Base-by-base conservation (phyloP, 1,284 basidiomycete genomes). In the Cutaneotrichosporon spelunceum region DNA sequence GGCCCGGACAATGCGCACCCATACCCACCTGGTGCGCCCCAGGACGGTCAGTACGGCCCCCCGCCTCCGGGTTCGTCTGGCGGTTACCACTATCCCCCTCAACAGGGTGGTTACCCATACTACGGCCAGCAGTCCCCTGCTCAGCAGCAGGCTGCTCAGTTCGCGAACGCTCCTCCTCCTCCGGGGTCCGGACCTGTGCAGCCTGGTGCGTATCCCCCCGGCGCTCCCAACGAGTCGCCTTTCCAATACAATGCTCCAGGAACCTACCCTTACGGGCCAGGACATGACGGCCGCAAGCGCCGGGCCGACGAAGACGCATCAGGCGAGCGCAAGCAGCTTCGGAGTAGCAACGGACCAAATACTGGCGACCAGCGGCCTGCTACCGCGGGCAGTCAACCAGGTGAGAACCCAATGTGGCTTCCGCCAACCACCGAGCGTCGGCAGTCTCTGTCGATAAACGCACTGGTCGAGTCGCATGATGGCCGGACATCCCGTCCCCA, bases 171-270 rank as follows among this genome's bases (percentile, higher is more conserved):
- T 10, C 55, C 60, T 19, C 57, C 55, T 10, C 60, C 61, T 1
- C 63, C 60, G 62, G 26, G 59, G 26, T 49, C 49, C n/a, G 54
- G 24, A 49, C 23, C 53, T 57, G 52, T 49, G 34, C 56, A 48
- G 44, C 42, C 55, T 42, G 54, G 42, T 50, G 50, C 57, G 39
- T 57, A 59, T 26, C 58, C 53, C 14, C 45, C 48, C 23, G 42
- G 58, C 19, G 49, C 59, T 26, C 63, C 70, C 6, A 66, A 70
- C 33, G 74, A 77, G 39, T 74, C 74, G n/a, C 77, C 75, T 1
- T 78, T 77, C 66, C 72, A 75, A 56, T 78, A 78, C 64, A 72
- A 76, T 54, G 70, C 72, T 6, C 68, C 71, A 16, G 67, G 64
- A 19, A 57, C 66, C 19, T 69, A 62, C 57, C 68, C 61, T 19